Evolutionary conservation across 1,284 basidiomycete genomes (phyloP).

Genomic region (Cryptococcus sp.): DNA sequence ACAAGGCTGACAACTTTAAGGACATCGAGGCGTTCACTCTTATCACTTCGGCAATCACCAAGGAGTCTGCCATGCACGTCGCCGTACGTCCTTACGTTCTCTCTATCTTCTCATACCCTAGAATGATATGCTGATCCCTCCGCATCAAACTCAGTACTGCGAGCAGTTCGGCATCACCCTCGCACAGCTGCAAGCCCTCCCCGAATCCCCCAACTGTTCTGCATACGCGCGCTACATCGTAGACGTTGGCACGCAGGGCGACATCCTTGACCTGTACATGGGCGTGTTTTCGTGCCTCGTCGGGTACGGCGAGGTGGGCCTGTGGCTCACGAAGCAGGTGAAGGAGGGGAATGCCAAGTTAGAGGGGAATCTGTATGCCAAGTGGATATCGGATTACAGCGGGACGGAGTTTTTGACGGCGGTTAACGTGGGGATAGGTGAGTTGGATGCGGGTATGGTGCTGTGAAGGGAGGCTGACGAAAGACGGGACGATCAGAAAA

Average conservation of each 20-base stretch:
- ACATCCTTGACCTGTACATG: constrained; percentile 69
- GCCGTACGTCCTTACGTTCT: constrained; percentile 41
- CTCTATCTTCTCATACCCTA: neutral
- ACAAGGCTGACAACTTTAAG: constrained; percentile 66
- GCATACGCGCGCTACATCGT: constrained; percentile 85
- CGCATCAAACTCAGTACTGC: constrained; percentile 64
- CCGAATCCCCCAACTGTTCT: constrained; percentile 67
- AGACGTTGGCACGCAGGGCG: constrained; percentile 69
- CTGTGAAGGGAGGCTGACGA: neutral
- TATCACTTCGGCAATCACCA: constrained; percentile 63
- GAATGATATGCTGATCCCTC: constrained; percentile 2
- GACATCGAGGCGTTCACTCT: constrained; percentile 64
- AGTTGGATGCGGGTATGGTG: constrained; percentile 23
- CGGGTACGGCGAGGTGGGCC: constrained; percentile 91
- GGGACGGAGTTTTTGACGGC: constrained; percentile 68
- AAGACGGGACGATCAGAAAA: constrained; percentile 52
- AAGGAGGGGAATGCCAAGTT: constrained; percentile 55
- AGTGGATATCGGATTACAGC: constrained; percentile 81
- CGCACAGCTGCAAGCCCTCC: constrained; percentile 60
- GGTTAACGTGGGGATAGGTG: constrained; percentile 68
- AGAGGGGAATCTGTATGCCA: constrained; percentile 65
- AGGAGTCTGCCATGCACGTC: constrained; percentile 71
- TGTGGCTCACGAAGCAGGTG: constrained; percentile 67
- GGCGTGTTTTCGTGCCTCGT: constrained; percentile 81
- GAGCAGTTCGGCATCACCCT: constrained; percentile 63